phyloP scores from a whole-genome alignment of 148 eudicot genomes.

The Cornus kousa region DNA sequence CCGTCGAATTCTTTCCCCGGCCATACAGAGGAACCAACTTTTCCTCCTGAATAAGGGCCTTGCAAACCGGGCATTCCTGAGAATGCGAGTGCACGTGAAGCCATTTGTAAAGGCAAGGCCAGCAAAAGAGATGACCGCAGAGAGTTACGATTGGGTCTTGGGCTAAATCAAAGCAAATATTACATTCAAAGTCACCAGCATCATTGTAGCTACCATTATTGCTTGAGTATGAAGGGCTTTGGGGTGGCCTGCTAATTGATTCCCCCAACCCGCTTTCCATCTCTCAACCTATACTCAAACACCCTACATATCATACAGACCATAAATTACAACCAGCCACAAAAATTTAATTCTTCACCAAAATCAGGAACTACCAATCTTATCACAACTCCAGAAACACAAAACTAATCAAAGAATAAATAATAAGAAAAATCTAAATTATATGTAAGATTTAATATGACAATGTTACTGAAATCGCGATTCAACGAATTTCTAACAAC shows the following conservation, averaged over 20 bases:
- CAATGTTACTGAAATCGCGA: no score
- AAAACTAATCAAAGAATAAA: no score
- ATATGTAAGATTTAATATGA: no score
- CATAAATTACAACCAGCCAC: background rate
- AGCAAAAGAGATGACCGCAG: slow-evolving; percentile 26
- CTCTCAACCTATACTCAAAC: background rate
- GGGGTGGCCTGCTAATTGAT: background rate
- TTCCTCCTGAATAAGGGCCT: slow-evolving; percentile 5
- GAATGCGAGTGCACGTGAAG: background rate
- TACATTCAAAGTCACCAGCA: slow-evolving; percentile 21
- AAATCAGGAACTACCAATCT: no score
- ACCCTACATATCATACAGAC: background rate
- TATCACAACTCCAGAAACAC: no score
- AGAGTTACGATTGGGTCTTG: slow-evolving; percentile 23
- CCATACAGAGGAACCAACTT: slow-evolving; percentile 11
- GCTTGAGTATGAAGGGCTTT: background rate
- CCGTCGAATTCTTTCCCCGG: slow-evolving; percentile 8
- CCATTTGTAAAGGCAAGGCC: slow-evolving; percentile 22
- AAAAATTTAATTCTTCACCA: no score
- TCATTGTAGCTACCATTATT: background rate
- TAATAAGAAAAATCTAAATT: no score
- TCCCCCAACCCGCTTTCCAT: slow-evolving; percentile 6
- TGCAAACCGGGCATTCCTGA: slow-evolving; percentile 4
- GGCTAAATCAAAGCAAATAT: slow-evolving; percentile 19
- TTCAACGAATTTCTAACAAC: no score